phyloP scores from a whole-genome alignment of 495 filamentous ascomycete species.

The Aspergillus diversus region DNA sequence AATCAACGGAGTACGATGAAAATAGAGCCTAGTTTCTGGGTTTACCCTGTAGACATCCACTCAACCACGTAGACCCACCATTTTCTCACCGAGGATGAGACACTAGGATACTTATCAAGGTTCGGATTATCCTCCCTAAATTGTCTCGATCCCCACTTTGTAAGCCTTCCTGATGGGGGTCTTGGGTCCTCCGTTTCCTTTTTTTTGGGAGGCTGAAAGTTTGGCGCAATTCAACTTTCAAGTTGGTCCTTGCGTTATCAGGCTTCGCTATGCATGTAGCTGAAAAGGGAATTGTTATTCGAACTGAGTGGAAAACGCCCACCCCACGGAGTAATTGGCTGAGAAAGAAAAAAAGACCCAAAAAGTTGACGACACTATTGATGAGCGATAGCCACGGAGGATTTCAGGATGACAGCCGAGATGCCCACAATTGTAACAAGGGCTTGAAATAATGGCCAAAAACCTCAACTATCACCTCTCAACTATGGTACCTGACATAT shows the following conservation, averaged over 20 bases:
- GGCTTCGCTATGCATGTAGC: constrained; percentile 15
- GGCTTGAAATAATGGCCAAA: no score
- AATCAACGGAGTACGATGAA: no score
- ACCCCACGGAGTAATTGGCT: not conserved
- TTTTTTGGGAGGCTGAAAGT: not conserved
- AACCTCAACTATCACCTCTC: no score
- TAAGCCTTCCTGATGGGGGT: not conserved
- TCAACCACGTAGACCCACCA: not conserved
- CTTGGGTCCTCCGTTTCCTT: not conserved
- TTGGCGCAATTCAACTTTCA: not conserved
- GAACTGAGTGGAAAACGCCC: not conserved
- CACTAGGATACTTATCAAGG: not conserved
- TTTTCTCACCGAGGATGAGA: no score
- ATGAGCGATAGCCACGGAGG: no score
- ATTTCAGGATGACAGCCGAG: no score
- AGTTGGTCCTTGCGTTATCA: not conserved
- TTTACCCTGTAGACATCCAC: not conserved
- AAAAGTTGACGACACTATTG: no score
- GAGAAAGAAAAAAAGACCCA: not conserved
- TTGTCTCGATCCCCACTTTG: not conserved
- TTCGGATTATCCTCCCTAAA: not conserved
- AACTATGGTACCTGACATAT: no score
- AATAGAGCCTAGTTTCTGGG: no score
- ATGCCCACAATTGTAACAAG: no score
- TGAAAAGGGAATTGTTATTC: constrained; percentile 3